Evolutionary conservation across 1,284 basidiomycete species (phyloP), one percentile per base, ranked within the genome.

Genomic region (Sanguinoderma infundibulare): DNA sequence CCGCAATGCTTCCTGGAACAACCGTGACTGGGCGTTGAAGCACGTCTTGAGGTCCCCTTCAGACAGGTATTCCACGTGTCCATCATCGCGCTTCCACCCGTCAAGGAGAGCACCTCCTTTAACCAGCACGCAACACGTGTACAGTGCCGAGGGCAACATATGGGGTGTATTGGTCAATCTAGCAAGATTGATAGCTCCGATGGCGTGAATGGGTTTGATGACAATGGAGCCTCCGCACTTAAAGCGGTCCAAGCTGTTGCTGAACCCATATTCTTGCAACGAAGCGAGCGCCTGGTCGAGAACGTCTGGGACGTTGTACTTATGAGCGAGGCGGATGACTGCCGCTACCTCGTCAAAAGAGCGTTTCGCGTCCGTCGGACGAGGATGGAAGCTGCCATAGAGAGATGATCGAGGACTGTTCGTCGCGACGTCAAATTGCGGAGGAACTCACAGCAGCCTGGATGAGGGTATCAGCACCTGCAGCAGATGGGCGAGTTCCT

Each of bases 321-420:
- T 64, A 59, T 64, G 62, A 2, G 59, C 44, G 24, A 64, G 55
- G 20, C 56, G 62, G n/a, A 59, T 24, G 22, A 61, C 17, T 0
- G 62, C 55, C 1, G 39, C 26, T 8, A 54, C 39, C 15, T 42
- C 26, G 39, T 35, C n/a, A 28, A 54, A 54, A 14, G 40, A 42
- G 40, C 14, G 14, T 14, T n/a, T 14, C n/a, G 22, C 8, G 22
- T 14, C 28, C 26, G 10, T 30, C 17, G 34, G 7, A 35, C 26
- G 26, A 2, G 3, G 26, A 28, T 30, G 28, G 26, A 47, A 47
- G 22, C 44, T 47, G 15, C 17, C 1, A 12, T 8, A 34, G 34
- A 7, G 8, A 7, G 15, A 24, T 24, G 7, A 12, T n/a, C n/a
- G n/a, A n/a, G n/a, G n/a, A n/a, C n/a, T n/a, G n/a, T n/a, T n/a